Base-by-base conservation (phyloP, 2,329 filamentous ascomycete species). In the Dendryphion nanum region DNA sequence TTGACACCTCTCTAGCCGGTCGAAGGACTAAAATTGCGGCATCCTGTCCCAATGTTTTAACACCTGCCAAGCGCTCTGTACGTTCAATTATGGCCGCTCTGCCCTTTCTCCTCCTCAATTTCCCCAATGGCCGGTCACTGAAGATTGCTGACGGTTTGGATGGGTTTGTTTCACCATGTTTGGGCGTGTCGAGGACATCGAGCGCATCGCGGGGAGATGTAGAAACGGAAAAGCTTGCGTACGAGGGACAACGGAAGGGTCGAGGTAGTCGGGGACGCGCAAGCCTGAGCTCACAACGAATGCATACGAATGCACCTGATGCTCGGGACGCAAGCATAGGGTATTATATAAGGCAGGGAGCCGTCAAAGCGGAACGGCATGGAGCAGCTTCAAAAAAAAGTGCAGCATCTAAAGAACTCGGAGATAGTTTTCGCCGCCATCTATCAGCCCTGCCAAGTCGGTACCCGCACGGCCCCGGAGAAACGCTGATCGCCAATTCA, bases 281-380 rank as follows among this genome's bases (percentile, higher is more conserved):
- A 36, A 52, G 49, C 37, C 48, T 51, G 28, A 65, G 52, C 49
- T 65, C 60, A 57, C 64, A 68, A 48, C 59, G 59, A 29, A 67
- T 44, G 58, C 63, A 68, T 48, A 67, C 50, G 37, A 62, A 65
- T 48, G 63, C 62, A 50, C 53, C 51, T 40, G 61, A 54, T 39
- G 58, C 51, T 45, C 58, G 55, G 38, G 53, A 51, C 37, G 57
- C 57, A 55, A 66, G 59, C 64, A 68, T 67, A 51, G 46, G 50
- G 53, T 49, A 18, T 16, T 37, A 29, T 50, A 26, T 26, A n/a
- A 26, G n/a, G 23, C 10, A 26, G 23, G n/a, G 23, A 2, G 23
- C n/a, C 10, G 23, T 8, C 10, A 26, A 26, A 26, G 3, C n/a
- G 10, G 10, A 2, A 26, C 10, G 23, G 23, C n/a, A 10, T 8